Conservation (phyloP, 495 filamentous ascomycete genomes). For the Penicillium paxilli region DNA sequence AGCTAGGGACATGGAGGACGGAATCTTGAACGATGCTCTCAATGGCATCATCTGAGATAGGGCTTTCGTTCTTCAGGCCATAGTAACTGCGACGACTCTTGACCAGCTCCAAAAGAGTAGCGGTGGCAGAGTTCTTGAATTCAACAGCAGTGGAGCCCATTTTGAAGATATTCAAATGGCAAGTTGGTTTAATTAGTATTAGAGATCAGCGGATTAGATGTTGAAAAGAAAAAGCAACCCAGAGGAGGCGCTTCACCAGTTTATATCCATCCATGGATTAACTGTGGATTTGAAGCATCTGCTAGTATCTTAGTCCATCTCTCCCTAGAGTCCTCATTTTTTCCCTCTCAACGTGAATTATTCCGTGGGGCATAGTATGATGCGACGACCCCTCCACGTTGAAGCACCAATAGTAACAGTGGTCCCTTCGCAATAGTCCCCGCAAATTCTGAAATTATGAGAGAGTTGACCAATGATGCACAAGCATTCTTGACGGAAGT, state of each 20-base stretch:
- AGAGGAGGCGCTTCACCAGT: background rate
- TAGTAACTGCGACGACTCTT: conserved; percentile 49
- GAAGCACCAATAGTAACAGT: background rate
- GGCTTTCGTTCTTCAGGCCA: conserved; percentile 44
- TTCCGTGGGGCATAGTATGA: background rate
- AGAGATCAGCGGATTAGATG: no score
- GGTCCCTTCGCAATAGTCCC: conserved; percentile 3
- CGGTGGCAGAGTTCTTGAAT: conserved; percentile 1
- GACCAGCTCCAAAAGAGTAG: conserved; percentile 7
- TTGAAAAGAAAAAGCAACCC: background rate
- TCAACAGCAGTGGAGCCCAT: conserved; percentile 1
- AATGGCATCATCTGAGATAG: conserved; percentile 41
- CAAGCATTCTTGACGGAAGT: background rate
- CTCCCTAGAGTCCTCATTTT: background rate
- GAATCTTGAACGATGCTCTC: conserved; percentile 40
- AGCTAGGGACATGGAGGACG: conserved; percentile 48
- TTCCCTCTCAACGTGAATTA: background rate
- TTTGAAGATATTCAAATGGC: background rate
- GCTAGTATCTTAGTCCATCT: background rate
- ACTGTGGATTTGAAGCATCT: background rate
- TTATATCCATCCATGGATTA: no score
- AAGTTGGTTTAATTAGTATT: background rate
- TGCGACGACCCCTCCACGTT: background rate
- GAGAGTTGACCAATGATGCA: background rate
- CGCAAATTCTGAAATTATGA: background rate